Percentiles rank a stretch among this genome's conserved stretches.
Conservation (phyloP, 805 yeast species). For the Blastobotrys attinorum region DNA sequence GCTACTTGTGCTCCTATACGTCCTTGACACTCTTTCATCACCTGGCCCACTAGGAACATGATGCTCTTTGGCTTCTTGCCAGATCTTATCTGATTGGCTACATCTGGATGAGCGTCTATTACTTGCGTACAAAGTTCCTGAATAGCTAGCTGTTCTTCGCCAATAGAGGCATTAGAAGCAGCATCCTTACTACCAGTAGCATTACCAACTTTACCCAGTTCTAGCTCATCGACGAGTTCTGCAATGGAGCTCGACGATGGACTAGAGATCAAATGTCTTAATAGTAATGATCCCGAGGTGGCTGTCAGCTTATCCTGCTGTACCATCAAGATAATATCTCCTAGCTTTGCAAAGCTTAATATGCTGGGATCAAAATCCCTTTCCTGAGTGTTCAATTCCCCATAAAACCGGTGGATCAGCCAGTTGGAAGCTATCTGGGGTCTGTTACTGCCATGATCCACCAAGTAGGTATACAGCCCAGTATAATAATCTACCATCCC, state of each 20-base stretch:
- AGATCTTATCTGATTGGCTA: constrained; percentile 45
- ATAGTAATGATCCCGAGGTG: constrained; percentile 57
- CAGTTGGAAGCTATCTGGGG: constrained; percentile 53
- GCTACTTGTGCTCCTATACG: constrained; percentile 31
- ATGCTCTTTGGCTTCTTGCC: constrained; percentile 59
- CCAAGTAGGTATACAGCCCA: constrained; percentile 31
- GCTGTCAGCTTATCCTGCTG: constrained; percentile 44
- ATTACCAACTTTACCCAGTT: constrained; percentile 25
- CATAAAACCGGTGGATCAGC: constrained; percentile 75
- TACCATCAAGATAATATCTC: constrained; percentile 48
- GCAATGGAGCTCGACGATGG: constrained; percentile 29
- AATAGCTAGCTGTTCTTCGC: constrained; percentile 31
- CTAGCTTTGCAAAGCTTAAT: constrained; percentile 30
- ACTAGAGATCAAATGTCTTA: constrained; percentile 52
- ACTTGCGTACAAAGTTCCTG: constrained; percentile 39
- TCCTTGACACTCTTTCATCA: constrained; percentile 76
- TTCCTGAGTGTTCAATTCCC: constrained; percentile 51
- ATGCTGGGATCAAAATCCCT: constrained; percentile 27
- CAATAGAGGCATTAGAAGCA: constrained; percentile 22
- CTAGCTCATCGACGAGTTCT: constrained; percentile 44
- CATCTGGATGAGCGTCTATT: constrained; percentile 39
- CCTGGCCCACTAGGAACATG: constrained; percentile 76
- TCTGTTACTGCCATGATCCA: constrained; percentile 18
- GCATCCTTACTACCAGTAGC: no score
- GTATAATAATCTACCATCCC: constrained; percentile 48